Base-by-base conservation (phyloP, 1,284 basidiomycete species). In the Inonotus hispidus region DNA sequence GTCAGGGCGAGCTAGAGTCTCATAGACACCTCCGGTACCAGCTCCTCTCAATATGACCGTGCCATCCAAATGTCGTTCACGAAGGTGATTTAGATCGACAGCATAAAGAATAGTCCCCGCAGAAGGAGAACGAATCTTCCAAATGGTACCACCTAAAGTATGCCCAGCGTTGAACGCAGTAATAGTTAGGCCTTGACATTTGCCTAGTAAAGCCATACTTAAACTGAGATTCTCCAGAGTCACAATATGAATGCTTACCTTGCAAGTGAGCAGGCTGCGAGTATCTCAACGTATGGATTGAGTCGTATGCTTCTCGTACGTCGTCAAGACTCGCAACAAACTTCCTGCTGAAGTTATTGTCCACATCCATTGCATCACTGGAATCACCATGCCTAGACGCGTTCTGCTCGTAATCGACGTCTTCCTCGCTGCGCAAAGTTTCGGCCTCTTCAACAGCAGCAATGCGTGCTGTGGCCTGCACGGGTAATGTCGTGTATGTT, bases 141-240 rank as follows among this genome's bases (percentile, higher is more conserved):
- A 99, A 66, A 99, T 91, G 1, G 95, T 95, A 54, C 96, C 97
- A 66, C 97, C 97, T 19, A 99, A 84, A 0, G 93, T 93, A 72
- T 98, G 95, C 0, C 97, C 97, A 11, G 95, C 92, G 66, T 92
- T 92, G 77, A 97, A 98, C 0, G 97, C 95, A 16, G 95, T 97
- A 64, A 99, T 90, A 0, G 96, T 96, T 65, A 98, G 79, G 56
- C 92, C 92, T 70, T 93, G 92, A 67, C 90, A 90, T 75, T 92
- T 92, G 53, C 92, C 92, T 93, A 70, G 53, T 52, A 21, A 66
- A 47, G 13, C 55, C 45, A 27, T 23, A 19, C 46, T 16, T 60
- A 29, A 49, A 23, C 27, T 2, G 21, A 58, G 64, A 46, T 60
- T 56, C 54, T 13, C 39, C 63, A 53, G 38, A 7, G 46, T 29